Conservation (phyloP, 1,139 yeast genomes). For the Sugiyamaella paludigena region DNA sequence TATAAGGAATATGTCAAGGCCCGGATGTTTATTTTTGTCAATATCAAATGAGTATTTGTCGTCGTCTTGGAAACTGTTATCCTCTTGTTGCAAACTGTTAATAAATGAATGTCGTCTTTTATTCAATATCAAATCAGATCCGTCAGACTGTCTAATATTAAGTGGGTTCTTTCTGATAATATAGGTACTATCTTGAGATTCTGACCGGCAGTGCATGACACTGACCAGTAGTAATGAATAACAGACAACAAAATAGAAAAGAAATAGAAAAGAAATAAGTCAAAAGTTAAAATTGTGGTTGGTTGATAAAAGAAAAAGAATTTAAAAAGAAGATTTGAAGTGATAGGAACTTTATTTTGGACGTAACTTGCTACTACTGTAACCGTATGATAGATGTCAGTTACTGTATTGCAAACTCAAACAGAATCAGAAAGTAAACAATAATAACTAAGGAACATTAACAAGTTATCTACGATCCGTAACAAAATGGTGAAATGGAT, state of each 20-base stretch:
- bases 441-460: too few relatives aligned
- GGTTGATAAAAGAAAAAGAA: neutral
- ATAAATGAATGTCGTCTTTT: constrained; percentile 1
- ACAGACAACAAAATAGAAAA: neutral
- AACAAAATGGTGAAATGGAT: too few relatives aligned
- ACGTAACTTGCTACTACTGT: too few relatives aligned
- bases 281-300: neutral
- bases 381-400: too few relatives aligned
- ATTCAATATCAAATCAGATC: constrained; percentile 32
- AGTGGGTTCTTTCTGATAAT: constrained; percentile 29
- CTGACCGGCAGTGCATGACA: constrained; percentile 25
- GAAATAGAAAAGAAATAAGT: neutral
- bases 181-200: constrained; percentile 28
- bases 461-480: too few relatives aligned
- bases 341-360: too few relatives aligned
- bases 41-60: constrained; percentile 4
- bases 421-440: too few relatives aligned
- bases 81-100: neutral
- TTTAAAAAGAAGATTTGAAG: neutral
- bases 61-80: neutral
- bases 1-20: neutral
- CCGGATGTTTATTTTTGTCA: constrained; percentile 9
- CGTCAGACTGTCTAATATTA: constrained; percentile 34
- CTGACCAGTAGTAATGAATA: neutral
- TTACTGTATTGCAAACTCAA: too few relatives aligned